Evolutionary conservation across 148 eudicot species (phyloP).

Genomic region (Drosera capensis): DNA sequence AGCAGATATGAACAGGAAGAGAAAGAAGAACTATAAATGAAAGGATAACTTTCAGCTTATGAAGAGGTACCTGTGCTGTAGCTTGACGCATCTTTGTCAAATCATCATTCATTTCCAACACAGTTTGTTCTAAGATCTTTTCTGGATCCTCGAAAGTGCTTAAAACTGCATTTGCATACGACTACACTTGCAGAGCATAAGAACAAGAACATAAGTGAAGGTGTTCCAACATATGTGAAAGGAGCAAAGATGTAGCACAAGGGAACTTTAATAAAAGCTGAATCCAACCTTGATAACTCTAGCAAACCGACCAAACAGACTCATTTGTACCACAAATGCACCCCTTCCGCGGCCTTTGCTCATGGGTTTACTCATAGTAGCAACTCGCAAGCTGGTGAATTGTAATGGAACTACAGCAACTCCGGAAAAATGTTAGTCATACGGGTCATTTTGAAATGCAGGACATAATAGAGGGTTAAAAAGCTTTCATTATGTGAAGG

Average conservation of each 20-base stretch:
- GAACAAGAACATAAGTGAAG: no score
- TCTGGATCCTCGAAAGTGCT: constrained; percentile 97
- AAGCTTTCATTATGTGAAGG: no score
- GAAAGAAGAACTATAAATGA: not conserved
- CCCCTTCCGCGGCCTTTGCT: constrained; percentile 48
- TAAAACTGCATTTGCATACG: constrained; percentile 77
- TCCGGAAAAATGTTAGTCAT: no score
- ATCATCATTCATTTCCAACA: constrained; percentile 89
- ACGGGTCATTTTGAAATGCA: no score
- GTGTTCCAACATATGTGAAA: not conserved
- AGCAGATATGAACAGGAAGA: not conserved
- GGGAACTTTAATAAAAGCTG: not conserved
- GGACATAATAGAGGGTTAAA: no score
- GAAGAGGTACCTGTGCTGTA: constrained; percentile 63
- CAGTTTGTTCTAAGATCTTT: constrained; percentile 86
- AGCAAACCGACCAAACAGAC: constrained; percentile 89
- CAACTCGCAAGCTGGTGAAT: constrained; percentile 27
- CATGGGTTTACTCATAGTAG: constrained; percentile 26
- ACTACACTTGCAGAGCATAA: constrained; percentile 42
- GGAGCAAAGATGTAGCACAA: not conserved
- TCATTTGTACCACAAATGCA: constrained; percentile 46
- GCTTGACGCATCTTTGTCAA: constrained; percentile 94
- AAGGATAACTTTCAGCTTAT: constrained; percentile 1
- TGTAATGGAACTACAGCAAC: constrained; percentile 55
- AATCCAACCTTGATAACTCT: constrained; percentile 81